Percentiles rank a stretch among this genome's conserved stretches.
These are phyloP conservation scores for Skeletonema grethae DNA, from an alignment of 108 stramenopile species.

Conservation along the genomic window DNA sequence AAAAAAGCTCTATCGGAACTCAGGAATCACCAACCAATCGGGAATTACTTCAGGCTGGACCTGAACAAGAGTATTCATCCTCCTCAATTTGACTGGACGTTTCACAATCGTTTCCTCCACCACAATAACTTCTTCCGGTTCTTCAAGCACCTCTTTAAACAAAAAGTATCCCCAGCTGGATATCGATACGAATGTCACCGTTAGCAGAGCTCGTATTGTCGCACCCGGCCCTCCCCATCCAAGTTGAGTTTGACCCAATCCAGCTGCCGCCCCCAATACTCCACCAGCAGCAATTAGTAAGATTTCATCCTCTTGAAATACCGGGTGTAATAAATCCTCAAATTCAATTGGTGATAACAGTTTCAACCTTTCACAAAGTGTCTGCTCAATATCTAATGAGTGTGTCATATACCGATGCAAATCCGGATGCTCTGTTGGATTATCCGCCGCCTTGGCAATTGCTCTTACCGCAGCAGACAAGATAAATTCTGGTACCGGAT, in stretches of 20 bases:
- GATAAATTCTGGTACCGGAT: conserved; percentile 68
- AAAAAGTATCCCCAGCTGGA: conserved; percentile 51
- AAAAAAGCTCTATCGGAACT: conserved; percentile 32
- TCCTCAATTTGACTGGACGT: conserved; percentile 30
- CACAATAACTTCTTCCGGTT: conserved; percentile 25
- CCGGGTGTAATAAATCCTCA: conserved; percentile 93
- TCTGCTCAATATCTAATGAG: conserved; percentile 61
- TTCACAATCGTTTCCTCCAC: conserved; percentile 29
- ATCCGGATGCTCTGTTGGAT: conserved; percentile 58
- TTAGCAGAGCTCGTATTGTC: conserved; percentile 51
- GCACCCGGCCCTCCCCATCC: conserved; percentile 81
- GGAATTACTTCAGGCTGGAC: conserved; percentile 36
- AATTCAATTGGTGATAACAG: conserved; percentile 81
- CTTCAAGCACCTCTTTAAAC: conserved; percentile 46
- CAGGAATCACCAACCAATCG: conserved; percentile 35
- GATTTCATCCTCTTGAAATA: conserved; percentile 97
- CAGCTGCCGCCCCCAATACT: conserved; percentile 89
- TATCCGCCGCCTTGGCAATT: conserved; percentile 57
- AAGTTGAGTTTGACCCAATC: conserved; percentile 74
- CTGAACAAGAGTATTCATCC: conserved; percentile 37
- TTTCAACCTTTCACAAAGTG: conserved; percentile 80
- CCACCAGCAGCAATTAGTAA: conserved; percentile 91
- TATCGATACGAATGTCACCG: conserved; percentile 33
- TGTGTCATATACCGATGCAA: conserved; percentile 67
- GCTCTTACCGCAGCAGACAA: conserved; percentile 63